Conservation (phyloP, 371 early-diverging fungal species). For the Mortierella sp. region DNA sequence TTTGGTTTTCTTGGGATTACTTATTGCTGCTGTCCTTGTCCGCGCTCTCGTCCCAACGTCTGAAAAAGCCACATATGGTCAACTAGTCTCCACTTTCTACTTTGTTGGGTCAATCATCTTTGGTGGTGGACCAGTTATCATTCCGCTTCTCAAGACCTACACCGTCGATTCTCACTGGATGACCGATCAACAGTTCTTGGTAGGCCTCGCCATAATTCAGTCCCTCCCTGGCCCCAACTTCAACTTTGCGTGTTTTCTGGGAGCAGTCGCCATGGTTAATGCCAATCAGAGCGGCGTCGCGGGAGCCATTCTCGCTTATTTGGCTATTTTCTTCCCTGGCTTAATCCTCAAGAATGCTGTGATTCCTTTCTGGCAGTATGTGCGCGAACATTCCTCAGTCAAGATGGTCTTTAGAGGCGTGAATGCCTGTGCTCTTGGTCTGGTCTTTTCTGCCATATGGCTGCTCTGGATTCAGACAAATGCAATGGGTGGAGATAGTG, state of each 20-base stretch:
- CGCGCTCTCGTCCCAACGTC: constrained; percentile 38
- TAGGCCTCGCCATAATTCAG: constrained; percentile 73
- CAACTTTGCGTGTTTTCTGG: constrained; percentile 73
- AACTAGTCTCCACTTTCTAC: constrained; percentile 64
- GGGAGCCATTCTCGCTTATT: constrained; percentile 64
- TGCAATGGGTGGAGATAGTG: constrained; percentile 24
- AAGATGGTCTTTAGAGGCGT: constrained; percentile 66
- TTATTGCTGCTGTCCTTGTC: constrained; percentile 61
- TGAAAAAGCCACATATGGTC: constrained; percentile 31
- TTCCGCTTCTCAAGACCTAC: constrained; percentile 67
- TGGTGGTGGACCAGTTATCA: constrained; percentile 75
- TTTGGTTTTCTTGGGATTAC: constrained; percentile 56
- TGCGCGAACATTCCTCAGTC: constrained; percentile 54
- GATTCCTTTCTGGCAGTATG: constrained; percentile 68
- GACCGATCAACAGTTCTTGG: constrained; percentile 65
- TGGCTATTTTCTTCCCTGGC: constrained; percentile 72
- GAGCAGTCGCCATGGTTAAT: constrained; percentile 63
- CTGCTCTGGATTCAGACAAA: constrained; percentile 47
- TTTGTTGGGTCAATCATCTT: constrained; percentile 75
- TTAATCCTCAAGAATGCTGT: constrained; percentile 66
- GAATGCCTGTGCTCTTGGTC: constrained; percentile 70
- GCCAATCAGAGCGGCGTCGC: constrained; percentile 39
- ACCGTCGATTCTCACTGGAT: constrained; percentile 68
- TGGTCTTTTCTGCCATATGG: constrained; percentile 70
- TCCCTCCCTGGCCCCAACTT: constrained; percentile 74